A percentile compares a stretch with the other conserved stretches of the same genome.
These are phyloP conservation scores for Tetratostichococcus sp. DNA, from an alignment of 139 green algal genomes.

Conservation along the genomic window DNA sequence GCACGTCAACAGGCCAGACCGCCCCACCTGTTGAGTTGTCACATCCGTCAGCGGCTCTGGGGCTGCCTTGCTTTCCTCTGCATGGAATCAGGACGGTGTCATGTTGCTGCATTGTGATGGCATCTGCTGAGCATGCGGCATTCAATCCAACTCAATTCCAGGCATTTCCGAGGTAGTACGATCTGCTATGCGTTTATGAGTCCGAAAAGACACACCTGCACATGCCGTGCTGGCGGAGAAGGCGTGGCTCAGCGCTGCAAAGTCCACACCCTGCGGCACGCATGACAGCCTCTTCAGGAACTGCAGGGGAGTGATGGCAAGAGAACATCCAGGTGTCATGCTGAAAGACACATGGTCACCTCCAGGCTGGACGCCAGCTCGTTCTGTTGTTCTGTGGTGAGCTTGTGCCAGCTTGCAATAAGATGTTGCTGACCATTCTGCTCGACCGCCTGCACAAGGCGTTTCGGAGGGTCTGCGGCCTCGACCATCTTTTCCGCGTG, in stretches of 20 bases:
- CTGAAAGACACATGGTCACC: conserved; percentile 21
- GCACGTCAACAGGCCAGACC: too few relatives aligned
- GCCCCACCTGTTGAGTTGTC: conserved; percentile 16
- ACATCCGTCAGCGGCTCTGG: conserved; percentile 19
- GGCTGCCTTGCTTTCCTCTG: not conserved
- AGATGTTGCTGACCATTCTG: conserved; percentile 48
- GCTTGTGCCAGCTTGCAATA: conserved; percentile 31
- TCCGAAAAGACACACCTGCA: conserved; percentile 1
- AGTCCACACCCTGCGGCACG: conserved; percentile 39
- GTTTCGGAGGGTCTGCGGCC: too few relatives aligned
- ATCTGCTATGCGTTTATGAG: not conserved
- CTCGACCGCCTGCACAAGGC: not conserved
- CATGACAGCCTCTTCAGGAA: not conserved
- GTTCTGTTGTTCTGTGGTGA: conserved; percentile 32
- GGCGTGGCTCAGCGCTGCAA: conserved; percentile 34
- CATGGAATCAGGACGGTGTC: too few relatives aligned
- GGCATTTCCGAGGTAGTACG: too few relatives aligned
- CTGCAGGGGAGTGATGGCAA: not conserved
- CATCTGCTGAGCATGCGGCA: too few relatives aligned
- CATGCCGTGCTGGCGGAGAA: conserved; percentile 42
- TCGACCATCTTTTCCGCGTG: too few relatives aligned
- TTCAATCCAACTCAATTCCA: too few relatives aligned
- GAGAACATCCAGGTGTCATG: not conserved
- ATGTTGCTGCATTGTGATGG: too few relatives aligned
- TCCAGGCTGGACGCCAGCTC: conserved; percentile 38